Percentiles rank a stretch among this genome's conserved stretches.
These are phyloP conservation scores for Thozetella sp. DNA, from an alignment of 495 filamentous ascomycete genomes.

Conservation along the genomic window DNA sequence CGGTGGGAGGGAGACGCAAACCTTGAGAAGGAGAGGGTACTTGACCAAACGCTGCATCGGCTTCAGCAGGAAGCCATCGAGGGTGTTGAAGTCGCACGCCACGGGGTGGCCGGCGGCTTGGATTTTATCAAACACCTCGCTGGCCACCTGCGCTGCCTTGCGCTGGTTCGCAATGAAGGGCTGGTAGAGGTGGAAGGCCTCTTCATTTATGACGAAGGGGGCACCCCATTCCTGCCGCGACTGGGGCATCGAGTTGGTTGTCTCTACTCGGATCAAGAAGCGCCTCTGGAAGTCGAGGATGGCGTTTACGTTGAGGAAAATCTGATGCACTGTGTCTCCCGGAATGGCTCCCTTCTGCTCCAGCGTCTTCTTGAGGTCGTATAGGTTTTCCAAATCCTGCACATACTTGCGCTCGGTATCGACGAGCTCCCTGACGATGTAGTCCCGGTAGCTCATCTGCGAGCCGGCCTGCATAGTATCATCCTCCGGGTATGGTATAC, in stretches of 20 bases:
- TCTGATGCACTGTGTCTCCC: conserved; percentile 89
- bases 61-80: conserved; percentile 92
- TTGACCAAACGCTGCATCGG: conserved; percentile 95
- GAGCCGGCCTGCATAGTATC: conserved; percentile 45
- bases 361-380: conserved; percentile 87
- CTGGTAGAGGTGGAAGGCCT: conserved; percentile 86
- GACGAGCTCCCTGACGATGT: conserved; percentile 87
- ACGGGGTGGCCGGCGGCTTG: conserved; percentile 53
- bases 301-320: conserved; percentile 94
- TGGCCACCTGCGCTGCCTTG: conserved; percentile 63
- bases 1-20: conserved; percentile 37
- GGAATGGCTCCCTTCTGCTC: conserved; percentile 86
- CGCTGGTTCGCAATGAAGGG: conserved; percentile 95
- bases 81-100: conserved; percentile 58
- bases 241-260: conserved; percentile 81
- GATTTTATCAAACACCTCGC: conserved; percentile 64
- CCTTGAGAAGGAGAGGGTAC: conserved; percentile 88
- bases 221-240: conserved; percentile 87
- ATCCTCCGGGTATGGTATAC: conserved; percentile 47
- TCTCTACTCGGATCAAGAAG: conserved; percentile 94
- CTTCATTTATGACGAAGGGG: conserved; percentile 75
- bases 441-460: conserved; percentile 77
- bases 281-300: conserved; percentile 93
- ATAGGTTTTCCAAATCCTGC: conserved; percentile 93
- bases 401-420: conserved; percentile 97